Conservation (phyloP, 2,329 filamentous ascomycete species). For the Penicillium sp. region DNA sequence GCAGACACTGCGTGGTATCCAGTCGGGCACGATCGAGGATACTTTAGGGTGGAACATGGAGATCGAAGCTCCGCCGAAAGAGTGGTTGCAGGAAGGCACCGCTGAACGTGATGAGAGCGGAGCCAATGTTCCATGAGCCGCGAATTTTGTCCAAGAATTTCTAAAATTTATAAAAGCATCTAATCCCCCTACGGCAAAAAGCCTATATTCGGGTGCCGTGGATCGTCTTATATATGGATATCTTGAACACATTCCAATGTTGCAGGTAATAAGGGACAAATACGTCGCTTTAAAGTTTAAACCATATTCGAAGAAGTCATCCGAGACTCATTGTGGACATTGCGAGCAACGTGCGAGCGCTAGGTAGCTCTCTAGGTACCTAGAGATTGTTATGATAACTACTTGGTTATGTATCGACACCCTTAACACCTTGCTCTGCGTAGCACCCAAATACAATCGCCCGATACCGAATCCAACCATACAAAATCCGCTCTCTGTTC, state of each 20-base stretch:
- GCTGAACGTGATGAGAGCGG: slow-evolving; percentile 19
- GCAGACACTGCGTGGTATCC: slow-evolving; percentile 74
- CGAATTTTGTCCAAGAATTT: not conserved
- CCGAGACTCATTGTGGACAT: too few species aligned
- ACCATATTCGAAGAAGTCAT: not conserved
- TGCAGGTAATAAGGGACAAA: not conserved
- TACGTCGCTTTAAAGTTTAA: not conserved
- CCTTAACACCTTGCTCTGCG: too few species aligned
- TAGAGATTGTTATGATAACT: too few species aligned
- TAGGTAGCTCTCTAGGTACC: too few species aligned
- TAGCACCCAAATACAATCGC: too few species aligned
- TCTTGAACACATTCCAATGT: not conserved
- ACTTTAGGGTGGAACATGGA: slow-evolving; percentile 64
- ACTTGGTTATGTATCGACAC: too few species aligned
- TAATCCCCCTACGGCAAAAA: too few species aligned
- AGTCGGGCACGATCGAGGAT: slow-evolving; percentile 74
- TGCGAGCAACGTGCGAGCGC: too few species aligned
- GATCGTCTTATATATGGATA: too few species aligned
- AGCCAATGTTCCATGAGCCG: slow-evolving; percentile 27
- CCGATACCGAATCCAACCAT: too few species aligned
- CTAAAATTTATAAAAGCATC: not conserved
- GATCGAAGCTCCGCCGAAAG: slow-evolving; percentile 34
- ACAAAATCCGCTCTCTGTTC: too few species aligned
- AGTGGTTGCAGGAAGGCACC: slow-evolving; percentile 25
- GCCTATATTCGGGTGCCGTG: too few species aligned